Evolutionary conservation across 164 flowering plant genomes (phyloP).

Genomic region (Chimonanthus praecox): DNA sequence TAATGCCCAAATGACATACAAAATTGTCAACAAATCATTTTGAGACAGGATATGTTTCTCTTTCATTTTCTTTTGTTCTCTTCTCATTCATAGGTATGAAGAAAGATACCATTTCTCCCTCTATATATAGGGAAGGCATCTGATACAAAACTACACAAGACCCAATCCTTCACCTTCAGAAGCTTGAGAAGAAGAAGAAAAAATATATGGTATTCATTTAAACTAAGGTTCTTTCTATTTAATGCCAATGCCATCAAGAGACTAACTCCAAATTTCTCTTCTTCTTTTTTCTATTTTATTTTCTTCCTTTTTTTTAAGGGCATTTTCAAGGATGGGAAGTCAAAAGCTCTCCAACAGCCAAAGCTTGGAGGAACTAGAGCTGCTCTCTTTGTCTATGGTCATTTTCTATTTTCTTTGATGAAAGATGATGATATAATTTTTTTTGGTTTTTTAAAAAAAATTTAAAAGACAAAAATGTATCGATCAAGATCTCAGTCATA

Average conservation of each 20-base stretch:
- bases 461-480: too few species aligned
- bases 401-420: background rate
- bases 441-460: too few species aligned
- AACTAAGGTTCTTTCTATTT: background rate
- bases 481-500: background rate
- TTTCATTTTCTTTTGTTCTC: background rate
- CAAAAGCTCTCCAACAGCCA: conserved; percentile 15
- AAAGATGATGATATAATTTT: background rate
- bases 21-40: too few species aligned
- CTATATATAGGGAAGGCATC: background rate
- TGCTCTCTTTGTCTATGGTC: conserved; percentile 58
- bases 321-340: conserved; percentile 25
- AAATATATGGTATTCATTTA: conserved; percentile 7
- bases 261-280: background rate
- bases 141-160: background rate
- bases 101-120: conserved; percentile 8
- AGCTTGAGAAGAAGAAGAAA: background rate
- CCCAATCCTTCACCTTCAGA: background rate
- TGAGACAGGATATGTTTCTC: background rate
- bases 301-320: conserved; percentile 22
- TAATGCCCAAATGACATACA: too few species aligned
- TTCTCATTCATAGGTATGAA: background rate
- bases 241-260: background rate
- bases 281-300: too few species aligned
- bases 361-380: conserved; percentile 58